Conservation (phyloP, 2,329 filamentous ascomycete genomes). For the Pyrenophora seminiperda region DNA sequence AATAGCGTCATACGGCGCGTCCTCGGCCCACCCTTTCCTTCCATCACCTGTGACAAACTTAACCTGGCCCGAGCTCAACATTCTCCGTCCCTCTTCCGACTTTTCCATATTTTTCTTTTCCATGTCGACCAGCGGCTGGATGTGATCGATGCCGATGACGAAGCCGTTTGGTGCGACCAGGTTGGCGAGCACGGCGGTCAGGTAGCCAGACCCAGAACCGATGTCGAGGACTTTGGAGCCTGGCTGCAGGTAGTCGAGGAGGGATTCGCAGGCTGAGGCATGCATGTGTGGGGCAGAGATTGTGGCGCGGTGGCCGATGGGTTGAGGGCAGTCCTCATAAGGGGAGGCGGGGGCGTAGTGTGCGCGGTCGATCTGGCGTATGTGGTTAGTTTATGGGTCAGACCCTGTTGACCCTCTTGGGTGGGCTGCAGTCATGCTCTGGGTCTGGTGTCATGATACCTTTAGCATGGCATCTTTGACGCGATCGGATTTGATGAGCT, state of each 20-base stretch:
- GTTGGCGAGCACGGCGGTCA: constrained; percentile 86
- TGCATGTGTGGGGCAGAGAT: constrained; percentile 79
- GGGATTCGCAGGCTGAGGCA: constrained; percentile 66
- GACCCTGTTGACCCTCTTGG: too few species aligned
- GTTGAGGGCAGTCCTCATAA: constrained; percentile 75
- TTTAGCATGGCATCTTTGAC: constrained; percentile 82
- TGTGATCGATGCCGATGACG: constrained; percentile 58
- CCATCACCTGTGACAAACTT: constrained; percentile 75
- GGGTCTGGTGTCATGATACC: constrained; percentile 51
- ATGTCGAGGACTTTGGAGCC: constrained; percentile 57
- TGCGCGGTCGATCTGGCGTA: constrained; percentile 76
- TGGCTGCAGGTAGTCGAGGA: constrained; percentile 63
- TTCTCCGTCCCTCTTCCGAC: constrained; percentile 52
- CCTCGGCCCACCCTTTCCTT: constrained; percentile 53
- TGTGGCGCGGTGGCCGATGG: constrained; percentile 69
- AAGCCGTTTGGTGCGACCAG: constrained; percentile 61
- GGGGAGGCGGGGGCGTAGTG: constrained; percentile 75
- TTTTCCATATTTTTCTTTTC: constrained; percentile 51
- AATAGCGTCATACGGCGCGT: constrained; percentile 81
- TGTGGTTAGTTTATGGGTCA: background rate
- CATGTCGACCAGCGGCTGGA: constrained; percentile 53
- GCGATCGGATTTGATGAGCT: constrained; percentile 71
- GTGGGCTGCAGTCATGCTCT: background rate
- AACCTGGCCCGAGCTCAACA: constrained; percentile 69
- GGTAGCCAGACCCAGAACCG: constrained; percentile 65